Base-by-base conservation (phyloP, 2,329 filamentous ascomycete genomes). In the Aspergillus unguis region DNA sequence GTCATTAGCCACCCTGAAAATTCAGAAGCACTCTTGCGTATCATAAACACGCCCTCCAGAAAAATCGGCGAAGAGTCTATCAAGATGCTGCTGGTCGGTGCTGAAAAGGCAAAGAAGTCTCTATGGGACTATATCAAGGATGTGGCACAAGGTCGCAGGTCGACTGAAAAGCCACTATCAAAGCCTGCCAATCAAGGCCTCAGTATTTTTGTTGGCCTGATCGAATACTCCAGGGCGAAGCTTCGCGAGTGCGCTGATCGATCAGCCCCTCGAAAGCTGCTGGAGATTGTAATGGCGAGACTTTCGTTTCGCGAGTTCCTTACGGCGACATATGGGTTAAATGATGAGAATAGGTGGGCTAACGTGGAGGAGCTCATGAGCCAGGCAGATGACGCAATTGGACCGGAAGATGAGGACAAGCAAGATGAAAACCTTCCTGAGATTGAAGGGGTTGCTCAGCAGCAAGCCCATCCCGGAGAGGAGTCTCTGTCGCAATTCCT, bases 351-450 rank as follows among this genome's bases (percentile, higher is more conserved):
- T 51, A 80, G 91, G 55, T 94, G 91, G 89, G 86, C 85, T 31
- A 97, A 96, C 61, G 85, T 97, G 0, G 84, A 94, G 64, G 92
- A 97, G 69, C 83, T 97, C n/a, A 75, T 95, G 52, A 82, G 77
- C 11, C 85, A 96, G 65, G 90, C 90, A 1, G 80, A 79, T 3
- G 91, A 96, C 55, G 86, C 92, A 53, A 71, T 73, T 1, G 66
- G 50, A 75, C 71, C 69, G 73, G 64, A 60, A 2, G 77, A 81
- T 3, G 79, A 85, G 31, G 83, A 86, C 23, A 66, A 72, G 9
- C 70, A 75, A 17, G 75, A 78, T 33, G 78, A 84, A 45, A 68
- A 73, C 5, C 71, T 86, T 9, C 81, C 91, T 0, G 75, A 81
- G 27, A 82, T 96, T 10, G 86, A 92, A 10, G 86, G 85, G 1